These are phyloP conservation scores for Drosera spatulata DNA, from an alignment of 179 eudicot genomes.

Conservation along the genomic window DNA sequence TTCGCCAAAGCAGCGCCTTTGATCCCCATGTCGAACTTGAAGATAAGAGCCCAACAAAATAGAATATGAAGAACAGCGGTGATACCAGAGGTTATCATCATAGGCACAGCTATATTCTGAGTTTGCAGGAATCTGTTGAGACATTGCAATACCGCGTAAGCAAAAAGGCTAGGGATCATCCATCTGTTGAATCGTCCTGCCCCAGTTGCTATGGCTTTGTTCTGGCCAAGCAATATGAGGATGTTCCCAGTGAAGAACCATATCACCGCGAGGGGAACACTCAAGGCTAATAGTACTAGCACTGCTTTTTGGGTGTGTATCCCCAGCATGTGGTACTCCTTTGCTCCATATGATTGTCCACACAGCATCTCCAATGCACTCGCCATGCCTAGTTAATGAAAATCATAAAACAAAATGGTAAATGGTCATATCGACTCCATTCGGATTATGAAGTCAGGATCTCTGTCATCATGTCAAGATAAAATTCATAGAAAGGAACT, in stretches of 20 bases:
- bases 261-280: conserved; percentile 25
- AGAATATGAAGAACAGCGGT: conserved; percentile 18
- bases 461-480: too few species aligned
- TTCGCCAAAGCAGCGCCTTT: too few species aligned
- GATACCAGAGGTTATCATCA: conserved; percentile 20
- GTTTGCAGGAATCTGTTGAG: conserved; percentile 29
- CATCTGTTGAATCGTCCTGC: conserved; percentile 31
- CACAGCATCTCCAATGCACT: too few species aligned
- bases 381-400: too few species aligned
- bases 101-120: conserved; percentile 24
- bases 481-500: too few species aligned
- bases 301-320: conserved; percentile 34
- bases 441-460: too few species aligned
- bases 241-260: conserved; percentile 23
- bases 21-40: background rate
- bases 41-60: conserved; percentile 26
- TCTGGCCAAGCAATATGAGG: conserved; percentile 26
- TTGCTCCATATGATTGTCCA: too few species aligned
- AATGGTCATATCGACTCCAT: too few species aligned
- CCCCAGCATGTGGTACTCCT: conserved; percentile 15
- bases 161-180: conserved; percentile 35
- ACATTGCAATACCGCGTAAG: conserved; percentile 26
- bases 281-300: conserved; percentile 12
- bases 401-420: too few species aligned
- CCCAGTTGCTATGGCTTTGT: conserved; percentile 22